Percentiles rank a stretch among this genome's conserved stretches.
Conservation (phyloP, 202 grass and related monocot species). For the Setaria italica region DNA sequence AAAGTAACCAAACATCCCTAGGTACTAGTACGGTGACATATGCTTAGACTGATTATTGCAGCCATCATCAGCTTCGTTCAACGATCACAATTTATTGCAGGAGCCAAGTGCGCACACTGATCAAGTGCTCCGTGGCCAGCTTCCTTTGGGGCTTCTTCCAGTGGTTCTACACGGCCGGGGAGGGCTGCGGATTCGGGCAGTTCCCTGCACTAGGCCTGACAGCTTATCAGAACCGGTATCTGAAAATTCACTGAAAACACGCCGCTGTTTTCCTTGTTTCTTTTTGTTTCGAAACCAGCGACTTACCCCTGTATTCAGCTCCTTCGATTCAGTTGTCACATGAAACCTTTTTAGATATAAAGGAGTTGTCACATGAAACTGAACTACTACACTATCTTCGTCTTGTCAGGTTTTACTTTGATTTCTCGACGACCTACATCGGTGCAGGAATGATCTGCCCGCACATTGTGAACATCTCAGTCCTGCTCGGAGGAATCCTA, state of each 20-base stretch:
- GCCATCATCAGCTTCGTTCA: neutral
- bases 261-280: too few species aligned
- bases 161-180: constrained; percentile 81
- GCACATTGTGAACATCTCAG: constrained; percentile 71
- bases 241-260: neutral
- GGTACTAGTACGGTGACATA: neutral
- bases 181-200: constrained; percentile 58
- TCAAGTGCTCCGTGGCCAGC: constrained; percentile 61
- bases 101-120: constrained; percentile 65
- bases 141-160: constrained; percentile 83
- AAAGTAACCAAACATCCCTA: too few species aligned
- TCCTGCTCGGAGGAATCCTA: constrained; percentile 66
- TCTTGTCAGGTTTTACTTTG: constrained; percentile 68
- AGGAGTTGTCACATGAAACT: too few species aligned
- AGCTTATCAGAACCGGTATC: constrained; percentile 66
- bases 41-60: constrained; percentile 30
- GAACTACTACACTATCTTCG: neutral
- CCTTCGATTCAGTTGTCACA: neutral
- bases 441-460: constrained; percentile 91
- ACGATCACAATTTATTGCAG: constrained; percentile 42
- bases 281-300: too few species aligned
- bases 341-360: neutral
- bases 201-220: constrained; percentile 72
- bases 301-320: neutral
- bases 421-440: constrained; percentile 85